A percentile compares a stretch with the other conserved stretches of the same genome.
Conservation (phyloP, 2,329 filamentous ascomycete genomes). For the Fonsecaea erecta region DNA sequence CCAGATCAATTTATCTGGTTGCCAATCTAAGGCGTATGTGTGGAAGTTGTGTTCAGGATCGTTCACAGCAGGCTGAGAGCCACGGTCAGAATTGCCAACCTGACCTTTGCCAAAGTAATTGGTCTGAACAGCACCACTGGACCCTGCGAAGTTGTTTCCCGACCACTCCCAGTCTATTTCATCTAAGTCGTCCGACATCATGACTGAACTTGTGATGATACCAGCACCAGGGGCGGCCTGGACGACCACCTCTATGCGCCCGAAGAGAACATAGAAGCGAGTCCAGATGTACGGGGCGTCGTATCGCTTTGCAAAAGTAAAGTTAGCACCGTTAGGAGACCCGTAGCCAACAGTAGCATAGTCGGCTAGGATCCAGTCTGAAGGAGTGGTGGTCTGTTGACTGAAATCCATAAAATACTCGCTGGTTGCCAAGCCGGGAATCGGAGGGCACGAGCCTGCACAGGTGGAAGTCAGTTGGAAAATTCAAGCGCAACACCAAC, state of each 20-base stretch:
- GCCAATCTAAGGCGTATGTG: constrained; percentile 92
- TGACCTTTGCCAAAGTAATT: constrained; percentile 98
- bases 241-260: constrained; percentile 55
- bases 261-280: constrained; percentile 60
- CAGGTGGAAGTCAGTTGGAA: constrained; percentile 8
- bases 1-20: constrained; percentile 83
- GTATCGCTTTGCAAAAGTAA: constrained; percentile 53
- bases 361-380: constrained; percentile 70
- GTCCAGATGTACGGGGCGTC: constrained; percentile 55
- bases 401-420: constrained; percentile 83
- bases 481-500: not conserved
- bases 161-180: constrained; percentile 98
- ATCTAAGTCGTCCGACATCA: constrained; percentile 93
- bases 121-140: constrained; percentile 71
- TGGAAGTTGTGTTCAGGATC: constrained; percentile 80
- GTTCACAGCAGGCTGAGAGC: constrained; percentile 71
- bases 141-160: constrained; percentile 74
- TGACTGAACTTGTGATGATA: constrained; percentile 93
- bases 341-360: constrained; percentile 74
- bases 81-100: constrained; percentile 77
- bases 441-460: constrained; percentile 62
- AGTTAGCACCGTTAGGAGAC: constrained; percentile 56
- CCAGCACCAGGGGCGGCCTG: constrained; percentile 66
- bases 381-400: constrained; percentile 63
- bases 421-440: constrained; percentile 76